A percentile compares a stretch with the other conserved stretches of the same genome.
Evolutionary conservation across 2,329 filamentous ascomycete species (phyloP).

Genomic region (Fusarium miscanthi): DNA sequence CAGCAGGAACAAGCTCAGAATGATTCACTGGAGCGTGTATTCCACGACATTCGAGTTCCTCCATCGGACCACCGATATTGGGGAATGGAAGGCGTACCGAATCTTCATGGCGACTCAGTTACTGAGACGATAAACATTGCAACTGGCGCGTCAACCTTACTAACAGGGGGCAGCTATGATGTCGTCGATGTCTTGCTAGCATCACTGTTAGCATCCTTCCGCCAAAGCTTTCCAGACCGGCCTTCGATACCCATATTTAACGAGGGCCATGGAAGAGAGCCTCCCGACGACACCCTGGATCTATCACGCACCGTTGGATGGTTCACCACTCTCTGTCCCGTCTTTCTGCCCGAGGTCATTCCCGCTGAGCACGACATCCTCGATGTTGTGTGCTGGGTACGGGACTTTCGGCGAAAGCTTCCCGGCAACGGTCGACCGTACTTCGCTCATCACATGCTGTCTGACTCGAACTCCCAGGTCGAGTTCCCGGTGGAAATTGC

Average conservation of each 20-base stretch:
- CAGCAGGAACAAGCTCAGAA: conserved; percentile 36
- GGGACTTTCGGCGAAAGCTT: conserved; percentile 37
- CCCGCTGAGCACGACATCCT: conserved; percentile 11
- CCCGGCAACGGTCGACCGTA: conserved; percentile 38
- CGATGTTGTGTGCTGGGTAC: conserved; percentile 32
- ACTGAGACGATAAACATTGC: conserved; percentile 14
- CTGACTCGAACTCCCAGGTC: not conserved
- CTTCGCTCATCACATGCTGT: conserved; percentile 21
- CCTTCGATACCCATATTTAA: conserved; percentile 42
- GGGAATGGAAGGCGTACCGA: conserved; percentile 32
- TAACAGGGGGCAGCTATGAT: conserved; percentile 34
- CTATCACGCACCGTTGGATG: conserved; percentile 51
- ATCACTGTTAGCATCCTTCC: conserved; percentile 44
- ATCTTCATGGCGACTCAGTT: conserved; percentile 23
- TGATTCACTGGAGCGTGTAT: conserved; percentile 29
- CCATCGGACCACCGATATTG: conserved; percentile 36
- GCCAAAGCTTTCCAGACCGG: conserved; percentile 45
- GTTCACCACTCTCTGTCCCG: conserved; percentile 50
- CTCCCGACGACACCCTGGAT: conserved; percentile 43
- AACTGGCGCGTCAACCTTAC: not conserved
- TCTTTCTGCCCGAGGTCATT: conserved; percentile 32
- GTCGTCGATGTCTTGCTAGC: conserved; percentile 50
- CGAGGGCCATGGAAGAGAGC: conserved; percentile 53
- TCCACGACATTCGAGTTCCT: conserved; percentile 16
- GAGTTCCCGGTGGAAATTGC: conserved; percentile 25